A percentile compares a stretch with the other conserved stretches of the same genome.
phyloP scores from a whole-genome alignment of 192 early-diverging fungal genomes.

The Martensiomyces pterosporus region DNA sequence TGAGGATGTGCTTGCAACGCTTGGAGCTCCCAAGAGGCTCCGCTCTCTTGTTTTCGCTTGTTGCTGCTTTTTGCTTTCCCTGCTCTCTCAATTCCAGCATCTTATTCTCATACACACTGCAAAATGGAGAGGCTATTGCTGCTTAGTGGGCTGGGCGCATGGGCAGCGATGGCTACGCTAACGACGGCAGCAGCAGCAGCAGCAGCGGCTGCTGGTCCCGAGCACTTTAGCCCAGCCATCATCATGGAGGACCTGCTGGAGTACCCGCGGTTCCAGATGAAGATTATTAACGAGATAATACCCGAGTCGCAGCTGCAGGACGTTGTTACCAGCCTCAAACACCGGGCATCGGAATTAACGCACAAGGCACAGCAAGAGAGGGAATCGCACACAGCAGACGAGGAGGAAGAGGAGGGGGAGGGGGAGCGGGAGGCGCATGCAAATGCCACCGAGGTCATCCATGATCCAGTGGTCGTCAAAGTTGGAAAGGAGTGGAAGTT shows the following conservation, averaged over 20 bases:
- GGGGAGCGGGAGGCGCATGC: not conserved
- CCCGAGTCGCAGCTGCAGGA: conserved; percentile 18
- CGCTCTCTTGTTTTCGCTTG: no score
- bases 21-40: no score
- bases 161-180: no score
- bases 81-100: no score
- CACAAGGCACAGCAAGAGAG: not conserved
- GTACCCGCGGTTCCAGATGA: conserved; percentile 28
- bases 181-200: no score
- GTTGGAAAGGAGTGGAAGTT: conserved; percentile 25
- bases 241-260: conserved; percentile 36
- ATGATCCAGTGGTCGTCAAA: conserved; percentile 27
- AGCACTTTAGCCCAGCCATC: conserved; percentile 9
- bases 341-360: not conserved
- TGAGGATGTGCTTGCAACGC: no score
- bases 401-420: not conserved
- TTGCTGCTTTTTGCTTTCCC: no score
- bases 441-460: conserved; percentile 1
- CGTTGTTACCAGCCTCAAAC: conserved; percentile 4
- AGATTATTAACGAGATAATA: conserved; percentile 16
- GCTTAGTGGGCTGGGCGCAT: no score
- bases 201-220: no score
- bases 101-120: no score
- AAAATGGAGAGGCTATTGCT: no score
- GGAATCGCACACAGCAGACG: not conserved